Evolutionary conservation across 257 asterid species (phyloP).

Genomic region (Solanum chaucha): DNA sequence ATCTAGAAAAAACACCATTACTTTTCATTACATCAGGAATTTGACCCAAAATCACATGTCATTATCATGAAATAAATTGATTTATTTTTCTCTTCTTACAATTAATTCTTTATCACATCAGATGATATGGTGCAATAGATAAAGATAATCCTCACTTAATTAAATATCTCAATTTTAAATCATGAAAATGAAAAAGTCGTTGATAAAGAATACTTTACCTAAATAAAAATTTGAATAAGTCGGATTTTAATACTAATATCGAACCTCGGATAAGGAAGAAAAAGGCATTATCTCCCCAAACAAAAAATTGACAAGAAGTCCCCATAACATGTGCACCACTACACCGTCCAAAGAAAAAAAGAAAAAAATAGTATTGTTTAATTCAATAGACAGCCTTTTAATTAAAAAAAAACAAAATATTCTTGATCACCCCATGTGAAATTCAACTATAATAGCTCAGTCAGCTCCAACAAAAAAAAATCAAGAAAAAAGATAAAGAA

Average conservation of each 20-base stretch:
- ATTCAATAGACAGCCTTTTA: background rate
- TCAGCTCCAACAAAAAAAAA: background rate
- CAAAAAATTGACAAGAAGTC: background rate
- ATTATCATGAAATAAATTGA: background rate
- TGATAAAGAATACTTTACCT: accelerated
- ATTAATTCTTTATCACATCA: background rate
- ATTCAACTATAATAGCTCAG: background rate
- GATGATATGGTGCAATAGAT: background rate
- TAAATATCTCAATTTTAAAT: background rate
- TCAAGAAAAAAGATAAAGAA: background rate
- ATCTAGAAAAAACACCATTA: background rate
- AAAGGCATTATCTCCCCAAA: background rate
- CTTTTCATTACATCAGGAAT: background rate
- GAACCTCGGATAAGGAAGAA: accelerated
- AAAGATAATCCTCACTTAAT: background rate
- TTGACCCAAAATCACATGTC: background rate
- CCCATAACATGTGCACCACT: conserved; percentile 11
- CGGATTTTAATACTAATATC: accelerated
- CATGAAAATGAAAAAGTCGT: accelerated
- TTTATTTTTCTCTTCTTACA: background rate
- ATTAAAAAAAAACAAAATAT: background rate
- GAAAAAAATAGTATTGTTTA: background rate
- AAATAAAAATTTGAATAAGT: accelerated
- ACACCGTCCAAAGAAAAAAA: too few relatives aligned
- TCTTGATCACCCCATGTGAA: background rate